Percentiles rank a stretch among this genome's conserved stretches.
These are phyloP conservation scores for Tylopilus plumbeoviolaceoides DNA, from an alignment of 768 basidiomycete species.

Conservation along the genomic window DNA sequence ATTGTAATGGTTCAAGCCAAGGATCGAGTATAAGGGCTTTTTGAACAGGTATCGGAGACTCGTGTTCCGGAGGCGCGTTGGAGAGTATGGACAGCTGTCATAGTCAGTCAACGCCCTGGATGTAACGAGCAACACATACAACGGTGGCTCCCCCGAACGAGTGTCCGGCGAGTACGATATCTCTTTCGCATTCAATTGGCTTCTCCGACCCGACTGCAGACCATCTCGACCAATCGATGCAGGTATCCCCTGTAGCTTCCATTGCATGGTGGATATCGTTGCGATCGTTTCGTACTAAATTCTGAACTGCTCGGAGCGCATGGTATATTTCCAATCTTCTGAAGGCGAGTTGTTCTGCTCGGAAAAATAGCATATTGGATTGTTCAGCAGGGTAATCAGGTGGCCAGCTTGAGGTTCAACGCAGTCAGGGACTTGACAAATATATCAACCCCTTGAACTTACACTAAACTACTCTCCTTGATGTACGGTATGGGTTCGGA, in stretches of 20 bases:
- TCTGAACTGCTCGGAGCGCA: conserved; percentile 52
- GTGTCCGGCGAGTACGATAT: conserved; percentile 46
- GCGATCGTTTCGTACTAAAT: conserved; percentile 42
- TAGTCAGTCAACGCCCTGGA: not conserved
- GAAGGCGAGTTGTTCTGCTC: conserved; percentile 66
- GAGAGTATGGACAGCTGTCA: conserved; percentile 55
- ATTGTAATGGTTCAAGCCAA: conserved; percentile 75
- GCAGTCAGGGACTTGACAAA: not conserved
- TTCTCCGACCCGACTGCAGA: conserved; percentile 16
- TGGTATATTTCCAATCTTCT: conserved; percentile 67
- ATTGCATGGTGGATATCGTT: conserved; percentile 26
- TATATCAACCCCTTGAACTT: conserved; percentile 17
- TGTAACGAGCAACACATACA: conserved; percentile 30
- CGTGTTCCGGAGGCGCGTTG: conserved; percentile 39
- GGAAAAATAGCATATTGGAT: conserved; percentile 42
- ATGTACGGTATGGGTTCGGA: conserved; percentile 45
- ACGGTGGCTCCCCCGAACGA: conserved; percentile 56
- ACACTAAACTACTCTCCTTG: conserved; percentile 54
- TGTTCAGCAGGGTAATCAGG: conserved; percentile 12
- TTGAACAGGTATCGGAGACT: conserved; percentile 47
- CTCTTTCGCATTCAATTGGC: conserved; percentile 31
- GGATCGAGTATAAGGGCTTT: conserved; percentile 72
- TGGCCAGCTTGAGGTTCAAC: conserved; percentile 23
- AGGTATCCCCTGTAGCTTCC: conserved; percentile 34
- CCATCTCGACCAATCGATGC: conserved; percentile 43